Percentiles rank a stretch among this genome's conserved stretches.
Evolutionary conservation across 31 red algal genomes (phyloP).

Genomic region (Endocladia muricata): DNA sequence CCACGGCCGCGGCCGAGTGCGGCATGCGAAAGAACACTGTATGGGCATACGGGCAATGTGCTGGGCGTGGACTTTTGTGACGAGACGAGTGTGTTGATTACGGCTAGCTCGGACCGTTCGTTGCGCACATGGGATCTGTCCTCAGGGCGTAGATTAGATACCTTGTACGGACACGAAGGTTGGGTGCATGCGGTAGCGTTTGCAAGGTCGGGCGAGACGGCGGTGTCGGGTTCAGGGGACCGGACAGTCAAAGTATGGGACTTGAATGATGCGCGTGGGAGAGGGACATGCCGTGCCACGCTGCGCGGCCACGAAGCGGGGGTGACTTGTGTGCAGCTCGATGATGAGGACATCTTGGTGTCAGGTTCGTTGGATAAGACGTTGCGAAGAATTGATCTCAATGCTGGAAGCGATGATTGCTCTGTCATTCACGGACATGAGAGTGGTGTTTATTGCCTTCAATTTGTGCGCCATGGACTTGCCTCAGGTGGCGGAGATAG

Average conservation of each 20-base stretch:
- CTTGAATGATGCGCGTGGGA: constrained; percentile 69
- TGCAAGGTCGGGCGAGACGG: constrained; percentile 39
- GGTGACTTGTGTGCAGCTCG: constrained; percentile 72
- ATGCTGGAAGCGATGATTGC: constrained; percentile 28
- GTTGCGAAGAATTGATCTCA: constrained; percentile 54
- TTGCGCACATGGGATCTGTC: constrained; percentile 68
- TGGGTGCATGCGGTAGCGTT: constrained; percentile 86
- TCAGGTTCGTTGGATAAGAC: constrained; percentile 73
- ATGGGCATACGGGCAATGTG: constrained; percentile 78
- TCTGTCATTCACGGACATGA: constrained; percentile 68
- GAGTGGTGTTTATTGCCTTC: constrained; percentile 72
- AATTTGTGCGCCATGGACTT: constrained; percentile 80
- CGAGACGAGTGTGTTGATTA: constrained; percentile 52
- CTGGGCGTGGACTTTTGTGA: constrained; percentile 65
- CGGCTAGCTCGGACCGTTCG: constrained; percentile 73
- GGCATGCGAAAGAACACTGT: constrained; percentile 63
- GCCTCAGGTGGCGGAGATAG: constrained; percentile 77
- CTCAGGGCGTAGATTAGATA: constrained; percentile 62
- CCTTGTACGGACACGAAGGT: constrained; percentile 73
- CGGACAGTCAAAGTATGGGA: constrained; percentile 83
- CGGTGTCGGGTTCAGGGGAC: constrained; percentile 79
- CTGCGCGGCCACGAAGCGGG: constrained; percentile 64
- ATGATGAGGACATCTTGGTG: constrained; percentile 67
- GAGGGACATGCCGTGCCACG: constrained; percentile 63
- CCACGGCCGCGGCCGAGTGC: constrained; percentile 47